Evolutionary conservation across 306 rosid genomes (phyloP).

Genomic region (Dalbergia oliveri): DNA sequence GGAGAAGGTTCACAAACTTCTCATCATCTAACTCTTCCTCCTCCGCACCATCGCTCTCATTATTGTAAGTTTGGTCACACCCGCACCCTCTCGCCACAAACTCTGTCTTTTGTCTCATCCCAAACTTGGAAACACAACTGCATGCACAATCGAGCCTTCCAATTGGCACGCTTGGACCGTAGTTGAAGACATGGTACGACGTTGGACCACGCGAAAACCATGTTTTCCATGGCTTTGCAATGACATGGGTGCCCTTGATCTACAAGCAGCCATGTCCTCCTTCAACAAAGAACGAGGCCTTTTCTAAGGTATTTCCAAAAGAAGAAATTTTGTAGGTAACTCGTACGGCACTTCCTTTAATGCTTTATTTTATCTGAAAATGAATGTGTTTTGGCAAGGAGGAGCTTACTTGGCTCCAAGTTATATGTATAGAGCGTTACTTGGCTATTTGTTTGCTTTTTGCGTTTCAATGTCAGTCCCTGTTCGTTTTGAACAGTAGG

Average conservation of each 20-base stretch:
- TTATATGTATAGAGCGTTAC: no score
- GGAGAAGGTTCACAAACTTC: constrained; percentile 50
- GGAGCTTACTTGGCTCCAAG: no score
- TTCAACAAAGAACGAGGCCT: no score
- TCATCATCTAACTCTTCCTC: constrained; percentile 42
- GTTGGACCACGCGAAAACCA: constrained; percentile 30
- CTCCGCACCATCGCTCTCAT: background rate
- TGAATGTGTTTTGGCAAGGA: no score
- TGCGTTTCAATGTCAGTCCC: background rate
- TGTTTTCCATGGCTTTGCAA: constrained; percentile 2
- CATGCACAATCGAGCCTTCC: background rate
- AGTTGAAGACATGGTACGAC: background rate
- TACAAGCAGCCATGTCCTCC: constrained; percentile 36
- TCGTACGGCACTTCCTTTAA: no score
- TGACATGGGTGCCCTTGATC: constrained; percentile 36
- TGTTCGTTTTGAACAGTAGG: background rate
- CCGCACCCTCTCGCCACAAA: constrained; percentile 27
- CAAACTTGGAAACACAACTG: background rate
- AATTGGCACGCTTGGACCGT: constrained; percentile 22
- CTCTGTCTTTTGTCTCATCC: constrained; percentile 27
- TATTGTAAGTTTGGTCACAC: background rate
- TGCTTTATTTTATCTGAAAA: no score
- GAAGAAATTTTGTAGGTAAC: no score
- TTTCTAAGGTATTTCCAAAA: no score
- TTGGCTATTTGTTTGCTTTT: no score